Base-by-base conservation (phyloP, 495 filamentous ascomycete species). In the Rusavskia elegans region DNA sequence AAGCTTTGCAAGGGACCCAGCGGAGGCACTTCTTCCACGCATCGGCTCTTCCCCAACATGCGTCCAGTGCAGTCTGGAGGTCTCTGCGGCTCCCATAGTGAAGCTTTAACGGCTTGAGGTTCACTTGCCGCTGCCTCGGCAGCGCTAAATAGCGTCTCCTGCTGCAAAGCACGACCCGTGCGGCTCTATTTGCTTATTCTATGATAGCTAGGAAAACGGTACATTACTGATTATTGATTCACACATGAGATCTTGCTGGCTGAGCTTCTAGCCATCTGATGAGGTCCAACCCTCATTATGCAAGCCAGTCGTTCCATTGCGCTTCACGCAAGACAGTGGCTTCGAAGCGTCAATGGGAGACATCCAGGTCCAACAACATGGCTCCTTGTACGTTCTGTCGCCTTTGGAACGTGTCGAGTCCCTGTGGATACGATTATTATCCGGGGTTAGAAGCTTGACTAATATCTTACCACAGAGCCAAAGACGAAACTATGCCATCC, bases 241-340 rank as follows among this genome's bases (percentile, higher is more conserved):
- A 6, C 25, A 27, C 25, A 27, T 27, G 25, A 27, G 25, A 27
- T 46, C 23, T 23, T 13, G 21, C 21, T 46, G 21, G 16, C 39
- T 20, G 29, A 13, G 44, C 44, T 29, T n/a, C 23, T 29, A n/a
- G 23, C 17, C 13, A 1, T 17, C 48, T 39, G 16, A 35, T 50
- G 27, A 37, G 5, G 25, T 37, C 21, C 48, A 14, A 50, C 48
- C 52, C 48, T 70, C 68, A 75, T 55, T 49, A 84, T 83, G 80
- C 67, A 81, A 58, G 72, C 76, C 63, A 65, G 68, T 57, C 75
- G 79, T 61, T 75, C 71, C 59, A 70, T 83, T 58, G 68, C 71
- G 56, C 64, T 62, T 35, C 66, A 71, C 56, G 75, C 70, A 56
- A 72, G 77, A 56, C 75, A 78, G 71, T 78, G 72, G 66, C 62